Evolutionary conservation across 2,329 filamentous ascomycete genomes (phyloP), one percentile per base, ranked within the genome.

Genomic region (Penicillium sclerotigenum): DNA sequence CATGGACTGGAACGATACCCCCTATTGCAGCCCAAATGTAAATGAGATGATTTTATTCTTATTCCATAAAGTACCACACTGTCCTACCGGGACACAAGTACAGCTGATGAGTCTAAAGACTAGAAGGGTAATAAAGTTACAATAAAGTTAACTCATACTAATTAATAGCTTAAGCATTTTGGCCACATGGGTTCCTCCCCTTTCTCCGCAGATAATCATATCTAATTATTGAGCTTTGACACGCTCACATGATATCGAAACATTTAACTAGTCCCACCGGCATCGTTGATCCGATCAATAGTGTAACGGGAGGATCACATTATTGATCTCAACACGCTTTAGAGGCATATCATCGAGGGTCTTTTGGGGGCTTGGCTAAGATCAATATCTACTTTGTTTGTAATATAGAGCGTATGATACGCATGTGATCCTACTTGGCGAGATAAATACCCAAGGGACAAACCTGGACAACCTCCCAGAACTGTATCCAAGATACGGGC

Each of bases 151-250:
- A 13, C 36, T 34, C 22, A 37, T 46, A 11, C 40, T 46, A 20
- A 14, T 37, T 46, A 20, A 14, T 37, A 47, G 49, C 40, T 36
- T 37, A 52, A 45, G 29, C n/a, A 18, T 28, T 37, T n/a, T 52
- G 40, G 24, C 49, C 38, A 52, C 49, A 52, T 46, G 41, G 31
- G 22, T 28, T 52, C 14, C 20, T 38, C 36, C 43, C 41, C 20
- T 34, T 18, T 54, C 52, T 38, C 43, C 49, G 37, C 49, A 34
- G 29, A 22, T 28, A n/a, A 28, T 47, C n/a, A 6, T 26, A 18
- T 22, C 20, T 49, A 40, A 40, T 38, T 31, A 31, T 47, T 53
- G 43, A 53, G 51, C 51, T 34, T 48, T 38, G 43, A 37, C 48
- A 51, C 13, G 28, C 28, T 47, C 43, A 41, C 51, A 22, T 52